Base-by-base conservation (phyloP, 805 yeast species). In the Jamesozyma hellenica region DNA sequence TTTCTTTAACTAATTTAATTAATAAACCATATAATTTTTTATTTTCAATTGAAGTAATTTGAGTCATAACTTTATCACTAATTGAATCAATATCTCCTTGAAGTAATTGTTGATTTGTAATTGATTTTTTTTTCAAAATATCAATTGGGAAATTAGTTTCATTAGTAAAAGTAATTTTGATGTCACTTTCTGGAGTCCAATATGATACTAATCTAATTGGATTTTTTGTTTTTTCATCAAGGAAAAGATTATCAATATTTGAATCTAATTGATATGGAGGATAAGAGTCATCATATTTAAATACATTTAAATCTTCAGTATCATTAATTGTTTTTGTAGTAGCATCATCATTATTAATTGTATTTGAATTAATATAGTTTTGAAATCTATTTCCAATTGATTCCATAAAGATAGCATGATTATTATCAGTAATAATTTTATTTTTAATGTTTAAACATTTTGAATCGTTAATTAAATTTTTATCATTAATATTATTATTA, bases 341-440 rank as follows among this genome's bases (percentile, higher is more conserved):
- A 9, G 18, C 28, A 13, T 28, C 16, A n/a, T n/a, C 9, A 21
- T 16, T n/a, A 15, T n/a, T 11, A 12, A 15, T 8, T 11, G 35
- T 23, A 15, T 18, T 31, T 9, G 25, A 33, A 23, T 13, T 33
- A 18, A 29, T 23, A 6, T 30, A 29, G 18, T 23, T 23, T 18
- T 27, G 21, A 23, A 35, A 32, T 27, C 23, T 15, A 13, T 28
- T 21, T 15, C 38, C 28, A 10, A 77, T 79, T 10, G 77, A 73
- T 56, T 85, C 95, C 60, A 90, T 84, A 59, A 82, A 92, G 28
- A 86, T 92, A 1, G 96, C 96, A 55, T 86, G 95, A 57, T 82
- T 88, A 14, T 75, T 80, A 21, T 45, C 46, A 34, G 75, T 72
- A 59, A 85, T 88, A 46, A 87, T 72, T 58, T 79, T 80, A 60